Conservation (phyloP, 2,329 filamentous ascomycete species). For the Penicillium sp. region DNA sequence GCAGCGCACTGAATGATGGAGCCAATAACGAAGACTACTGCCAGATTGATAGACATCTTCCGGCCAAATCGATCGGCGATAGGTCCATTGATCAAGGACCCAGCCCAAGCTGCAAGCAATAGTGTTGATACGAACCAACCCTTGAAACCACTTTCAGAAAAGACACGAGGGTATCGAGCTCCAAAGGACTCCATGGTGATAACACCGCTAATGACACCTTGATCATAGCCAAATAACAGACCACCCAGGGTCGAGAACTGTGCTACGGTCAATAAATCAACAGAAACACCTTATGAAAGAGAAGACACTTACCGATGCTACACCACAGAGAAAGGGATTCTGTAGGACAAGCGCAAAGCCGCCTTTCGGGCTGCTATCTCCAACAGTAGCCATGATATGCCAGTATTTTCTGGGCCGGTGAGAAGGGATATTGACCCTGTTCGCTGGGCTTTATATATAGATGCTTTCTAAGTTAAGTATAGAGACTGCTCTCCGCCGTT, state of each 20-base stretch:
- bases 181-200: conserved; percentile 50
- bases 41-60: conserved; percentile 53
- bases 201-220: conserved; percentile 52
- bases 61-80: conserved; percentile 54
- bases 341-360: conserved; percentile 33
- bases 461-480: neutral
- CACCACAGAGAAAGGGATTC: conserved; percentile 49
- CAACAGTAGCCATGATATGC: conserved; percentile 21
- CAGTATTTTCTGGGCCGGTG: neutral
- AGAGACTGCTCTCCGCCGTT: neutral
- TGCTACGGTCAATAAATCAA: neutral
- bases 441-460: conserved; percentile 6
- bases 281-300: neutral
- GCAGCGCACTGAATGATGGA: conserved; percentile 50
- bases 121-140: conserved; percentile 56
- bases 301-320: conserved; percentile 40
- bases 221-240: conserved; percentile 53
- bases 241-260: conserved; percentile 45
- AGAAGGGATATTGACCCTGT: neutral
- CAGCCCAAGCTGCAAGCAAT: conserved; percentile 51
- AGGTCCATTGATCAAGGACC: conserved; percentile 50
- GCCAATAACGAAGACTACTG: conserved; percentile 55
- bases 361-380: conserved; percentile 18
- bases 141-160: conserved; percentile 49
- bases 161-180: conserved; percentile 43